Evolutionary conservation across 495 filamentous ascomycete genomes (phyloP), one percentile per base, ranked within the genome.

Genomic region (Neurospora sp.): DNA sequence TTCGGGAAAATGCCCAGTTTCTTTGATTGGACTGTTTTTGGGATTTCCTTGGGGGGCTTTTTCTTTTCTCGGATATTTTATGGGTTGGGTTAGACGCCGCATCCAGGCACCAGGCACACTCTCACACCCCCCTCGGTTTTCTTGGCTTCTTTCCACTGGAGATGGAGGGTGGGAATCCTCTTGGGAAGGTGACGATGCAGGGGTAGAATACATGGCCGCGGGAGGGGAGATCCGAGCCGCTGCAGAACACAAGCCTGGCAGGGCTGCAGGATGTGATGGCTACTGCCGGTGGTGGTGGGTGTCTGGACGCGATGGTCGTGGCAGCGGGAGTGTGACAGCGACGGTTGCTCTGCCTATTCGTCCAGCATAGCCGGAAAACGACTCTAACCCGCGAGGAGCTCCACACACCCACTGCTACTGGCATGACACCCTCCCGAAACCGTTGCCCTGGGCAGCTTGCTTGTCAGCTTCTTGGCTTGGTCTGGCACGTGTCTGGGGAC

Each of bases 241-340:
- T 66, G 54, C 44, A 8, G 70, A 39, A 69, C 11, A 39, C 49
- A 23, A 75, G 69, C 74, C 74, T 77, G 72, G 72, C 71, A 76
- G 71, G 77, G 78, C 74, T 76, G 66, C 71, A 77, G 76, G 75
- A 69, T 71, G 62, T 75, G 70, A 75, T 76, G 76, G 46, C 73
- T 70, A 69, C 77, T 42, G 70, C 73, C 20, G n/a, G 46, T 46
- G 7, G 12, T 62, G 38, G 38, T 16, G 44, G 38, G 74, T 77
- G 77, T 78, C 73, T 75, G 73, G 74, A 70, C 74, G 70, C 49
- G 73, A 62, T 62, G 49, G 23, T 2, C 23, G 9, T 18, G 27
- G 27, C 27, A 35, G 31, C 7, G 54, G 54, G 54, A 18, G 6
- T 1, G 6, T 1, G 31, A 66, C 27, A 66, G 54, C 9, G 23